Evolutionary conservation across 1,284 basidiomycete species (phyloP), one percentile per base, ranked within the genome.

Genomic region (Abortiporus biennis): DNA sequence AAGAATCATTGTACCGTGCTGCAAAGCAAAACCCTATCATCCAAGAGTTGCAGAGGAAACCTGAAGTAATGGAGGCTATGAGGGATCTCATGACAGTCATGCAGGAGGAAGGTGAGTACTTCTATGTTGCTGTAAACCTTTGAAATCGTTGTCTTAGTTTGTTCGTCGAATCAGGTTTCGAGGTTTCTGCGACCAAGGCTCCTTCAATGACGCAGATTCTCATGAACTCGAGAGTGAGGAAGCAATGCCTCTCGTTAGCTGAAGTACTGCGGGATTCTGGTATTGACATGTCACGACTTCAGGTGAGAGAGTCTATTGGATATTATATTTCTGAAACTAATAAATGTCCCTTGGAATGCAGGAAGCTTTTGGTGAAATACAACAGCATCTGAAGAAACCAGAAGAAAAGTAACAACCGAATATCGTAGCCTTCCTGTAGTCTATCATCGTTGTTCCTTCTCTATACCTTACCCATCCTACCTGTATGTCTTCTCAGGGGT

Each of bases 251-350:
- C 47, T 61, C 57, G 22, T 59, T 80, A 6, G 61, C 63, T 42
- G 65, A 67, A 16, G 76, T 74, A 45, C 53, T 83, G 46, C 58
- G 72, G 43, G 76, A 74, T 25, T 75, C 76, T 25, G 81, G 78
- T 1, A 54, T 84, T 17, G 72, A 81, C 31, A 15, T 25, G 24
- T 40, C 38, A 16, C 37, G 32, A 17, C 29, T 47, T 15, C 40
- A 49, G 46, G 50, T 52, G 22, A n/a, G n/a, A n/a, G n/a, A n/a
- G n/a, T n/a, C n/a, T n/a, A n/a, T n/a, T n/a, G n/a, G n/a, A n/a
- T n/a, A n/a, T n/a, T n/a, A n/a, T n/a, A n/a, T n/a, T n/a, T n/a
- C n/a, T n/a, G n/a, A n/a, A n/a, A n/a, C n/a, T n/a, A n/a, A 17
- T 39, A 25, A 37, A 35, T 16, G 29, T 41, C 27, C 19, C 19